Evolutionary conservation across 2,329 filamentous ascomycete species (phyloP).

Genomic region (Arthrobotrys megalospora): DNA sequence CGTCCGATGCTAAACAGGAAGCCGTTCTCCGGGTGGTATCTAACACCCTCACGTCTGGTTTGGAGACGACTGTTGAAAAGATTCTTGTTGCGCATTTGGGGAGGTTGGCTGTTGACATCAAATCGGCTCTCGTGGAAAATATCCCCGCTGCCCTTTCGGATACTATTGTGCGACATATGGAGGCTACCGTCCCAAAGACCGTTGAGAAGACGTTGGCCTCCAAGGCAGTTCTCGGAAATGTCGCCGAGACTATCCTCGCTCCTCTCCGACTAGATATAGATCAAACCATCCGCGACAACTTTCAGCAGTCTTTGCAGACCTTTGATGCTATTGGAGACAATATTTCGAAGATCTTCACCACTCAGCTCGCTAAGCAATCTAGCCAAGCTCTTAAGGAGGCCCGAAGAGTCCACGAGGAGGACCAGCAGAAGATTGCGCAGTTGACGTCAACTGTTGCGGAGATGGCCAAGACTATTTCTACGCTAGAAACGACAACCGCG

Average conservation of each 20-base stretch:
- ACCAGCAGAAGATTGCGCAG: constrained; percentile 79
- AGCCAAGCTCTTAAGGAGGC: constrained; percentile 54
- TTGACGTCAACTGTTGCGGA: constrained; percentile 78
- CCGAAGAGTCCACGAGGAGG: constrained; percentile 69
- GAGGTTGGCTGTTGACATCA: constrained; percentile 81
- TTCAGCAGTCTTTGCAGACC: constrained; percentile 41
- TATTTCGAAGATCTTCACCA: constrained; percentile 64
- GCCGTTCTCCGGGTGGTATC: constrained; percentile 79
- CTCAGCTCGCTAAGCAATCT: constrained; percentile 48
- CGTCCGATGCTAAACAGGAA: constrained; percentile 77
- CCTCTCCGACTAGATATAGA: constrained; percentile 63
- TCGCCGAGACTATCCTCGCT: constrained; percentile 50
- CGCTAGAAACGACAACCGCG: constrained; percentile 78
- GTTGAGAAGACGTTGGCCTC: constrained; percentile 67
- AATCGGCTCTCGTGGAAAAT: constrained; percentile 79
- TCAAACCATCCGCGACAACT: constrained; percentile 58
- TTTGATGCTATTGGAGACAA: constrained; percentile 60
- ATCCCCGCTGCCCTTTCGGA: constrained; percentile 78
- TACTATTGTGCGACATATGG: constrained; percentile 80
- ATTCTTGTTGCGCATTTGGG: constrained; percentile 84
- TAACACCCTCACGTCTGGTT: constrained; percentile 78
- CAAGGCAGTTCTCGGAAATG: constrained; percentile 35
- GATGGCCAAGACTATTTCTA: constrained; percentile 78
- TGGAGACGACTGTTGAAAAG: constrained; percentile 81
- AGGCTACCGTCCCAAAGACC: constrained; percentile 77